Percentiles rank a stretch among this genome's conserved stretches.
Conservation (phyloP, 2,329 filamentous ascomycete genomes). For the Colletotrichum sp. region DNA sequence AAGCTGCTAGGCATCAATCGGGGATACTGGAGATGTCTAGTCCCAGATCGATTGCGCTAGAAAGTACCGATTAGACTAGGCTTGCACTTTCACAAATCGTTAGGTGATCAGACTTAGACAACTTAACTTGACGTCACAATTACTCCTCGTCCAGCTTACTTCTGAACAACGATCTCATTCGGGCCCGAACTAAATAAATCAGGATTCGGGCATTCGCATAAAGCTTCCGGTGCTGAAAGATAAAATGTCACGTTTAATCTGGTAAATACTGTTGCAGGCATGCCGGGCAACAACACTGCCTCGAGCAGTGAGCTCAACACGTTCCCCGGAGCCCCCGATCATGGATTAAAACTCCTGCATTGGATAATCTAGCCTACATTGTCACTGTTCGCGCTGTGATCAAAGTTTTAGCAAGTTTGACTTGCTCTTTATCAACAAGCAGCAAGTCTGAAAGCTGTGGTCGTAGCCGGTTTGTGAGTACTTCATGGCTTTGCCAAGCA, state of each 20-base stretch:
- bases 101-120: fast-evolving
- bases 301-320: too few species aligned
- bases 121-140: fast-evolving
- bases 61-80: background rate
- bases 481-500: background rate
- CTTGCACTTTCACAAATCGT: too few species aligned
- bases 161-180: background rate
- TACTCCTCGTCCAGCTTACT: fast-evolving
- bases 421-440: fast-evolving
- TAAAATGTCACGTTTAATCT: too few species aligned
- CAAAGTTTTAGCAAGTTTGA: fast-evolving
- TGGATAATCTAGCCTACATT: too few species aligned
- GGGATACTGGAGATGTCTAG: fast-evolving
- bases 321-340: too few species aligned
- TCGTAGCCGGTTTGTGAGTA: fast-evolving
- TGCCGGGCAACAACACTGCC: too few species aligned
- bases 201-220: too few species aligned
- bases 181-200: too few species aligned
- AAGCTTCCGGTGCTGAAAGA: too few species aligned
- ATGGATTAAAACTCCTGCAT: too few species aligned
- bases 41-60: fast-evolving
- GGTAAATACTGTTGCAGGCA: too few species aligned
- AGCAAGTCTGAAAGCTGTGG: fast-evolving
- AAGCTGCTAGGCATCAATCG: fast-evolving
- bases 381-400: too few species aligned